Evolutionary conservation across 768 basidiomycete genomes (phyloP), one percentile per base, ranked within the genome.

Genomic region (Trametes cubensis): DNA sequence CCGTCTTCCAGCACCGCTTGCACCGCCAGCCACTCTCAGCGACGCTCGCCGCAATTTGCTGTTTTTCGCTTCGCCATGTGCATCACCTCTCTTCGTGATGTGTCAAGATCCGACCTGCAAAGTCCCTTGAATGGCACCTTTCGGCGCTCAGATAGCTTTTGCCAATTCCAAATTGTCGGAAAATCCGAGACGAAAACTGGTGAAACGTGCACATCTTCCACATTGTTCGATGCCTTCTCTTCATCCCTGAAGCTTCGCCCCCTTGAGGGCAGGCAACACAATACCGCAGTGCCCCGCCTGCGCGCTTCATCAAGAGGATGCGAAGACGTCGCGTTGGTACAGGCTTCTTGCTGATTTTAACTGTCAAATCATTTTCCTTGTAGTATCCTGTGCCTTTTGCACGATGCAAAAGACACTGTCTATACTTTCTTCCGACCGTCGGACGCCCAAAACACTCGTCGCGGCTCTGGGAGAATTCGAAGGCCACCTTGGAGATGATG

Each of bases 71-170:
- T 20, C 38, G 21, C 47, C 50, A 52, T 52, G 55, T 39, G 55
- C 61, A 62, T 62, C 61, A 62, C 44, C 6, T 39, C 30, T 46
- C 21, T 26, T 6, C n/a, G 26, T 46, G 52, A 63, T 63, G 55
- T 45, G 62, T 60, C 54, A 64, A 55, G 53, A 60, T 64, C 62
- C 62, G 62, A 34, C 34, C 34, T 41, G 47, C 53, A 34, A 47
- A 30, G 14, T 41, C 41, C 28, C 41, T 15, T 26, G 34, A 51
- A n/a, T 15, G 49, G 18, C 17, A 44, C 34, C 34, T 34, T 34
- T 51, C 18, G 55, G 58, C 63, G 63, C 55, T 55, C 44, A 46
- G 58, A 56, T 64, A 64, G 25, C 45, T 39, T 59, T 51, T 18
- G 45, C 58, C 28, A 41, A 21, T 50, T 44, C 58, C 58, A 18